Base-by-base conservation (phyloP, 2,329 filamentous ascomycete genomes). In the Pseudogymnoascus sp. region DNA sequence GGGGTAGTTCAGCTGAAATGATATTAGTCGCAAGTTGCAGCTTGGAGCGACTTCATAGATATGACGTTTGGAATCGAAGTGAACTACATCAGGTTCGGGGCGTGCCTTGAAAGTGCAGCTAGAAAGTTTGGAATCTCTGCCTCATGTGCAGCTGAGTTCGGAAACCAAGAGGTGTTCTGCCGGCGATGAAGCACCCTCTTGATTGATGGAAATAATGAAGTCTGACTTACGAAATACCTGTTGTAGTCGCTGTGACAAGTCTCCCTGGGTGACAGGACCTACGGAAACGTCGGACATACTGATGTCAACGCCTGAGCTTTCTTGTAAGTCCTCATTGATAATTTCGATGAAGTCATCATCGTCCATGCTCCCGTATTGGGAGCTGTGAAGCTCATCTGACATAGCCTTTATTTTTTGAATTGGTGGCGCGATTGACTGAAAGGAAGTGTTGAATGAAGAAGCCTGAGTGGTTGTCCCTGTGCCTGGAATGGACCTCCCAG, bases 361-460 rank as follows among this genome's bases (percentile, higher is more conserved):
- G 18, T 70, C 68, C 31, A 68, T 69, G 36, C 67, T 68, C 23
- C 63, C 66, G 6, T 60, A 65, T 31, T 70, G 65, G 4, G 69
- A 70, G 23, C 67, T 68, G 28, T 62, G 37, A 10, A 53, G 38
- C 4, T 18, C 61, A 44, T 40, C 67, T 59, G 12, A 60, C 61
- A 44, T 61, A 59, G 16, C 34, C 21, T 60, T 59, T 16, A 16
- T 1, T 23, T 11, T 23, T 11, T 59, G 56, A 14, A 8, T 4
- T 3, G 38, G 28, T 60, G 16, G 16, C 28, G 34, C 10, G n/a
- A 16, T 46, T n/a, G 23, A 64, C 31, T 21, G 37, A 56, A 14
- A 12, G 61, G 66, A 18, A 46, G 59, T 6, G 66, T 66, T 37
- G 64, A 62, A 38, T 67, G 66, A 10, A 64, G 67, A 38, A 40